These are phyloP conservation scores for Lobulomyces angularis DNA, from an alignment of 192 early-diverging fungal species.

Conservation along the genomic window DNA sequence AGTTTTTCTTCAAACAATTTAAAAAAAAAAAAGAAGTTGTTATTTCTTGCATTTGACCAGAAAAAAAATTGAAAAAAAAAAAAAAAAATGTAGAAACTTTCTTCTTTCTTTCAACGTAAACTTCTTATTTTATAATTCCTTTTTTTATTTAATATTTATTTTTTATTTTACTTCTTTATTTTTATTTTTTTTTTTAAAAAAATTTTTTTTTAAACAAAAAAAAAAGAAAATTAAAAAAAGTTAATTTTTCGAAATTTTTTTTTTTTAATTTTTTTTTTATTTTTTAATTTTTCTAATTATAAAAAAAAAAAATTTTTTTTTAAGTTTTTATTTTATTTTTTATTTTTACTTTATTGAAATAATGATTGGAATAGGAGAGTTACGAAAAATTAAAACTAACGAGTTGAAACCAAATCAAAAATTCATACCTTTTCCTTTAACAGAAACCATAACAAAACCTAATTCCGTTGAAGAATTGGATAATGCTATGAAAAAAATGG, in stretches of 20 bases:
- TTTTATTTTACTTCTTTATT: conserved; percentile 6
- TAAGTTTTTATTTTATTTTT: too few species aligned
- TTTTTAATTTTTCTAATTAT: too few species aligned
- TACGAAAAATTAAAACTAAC: not conserved
- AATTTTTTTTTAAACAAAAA: conserved; percentile 2
- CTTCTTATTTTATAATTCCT: conserved; percentile 5
- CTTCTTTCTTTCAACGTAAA: conserved; percentile 1
- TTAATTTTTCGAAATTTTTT: not conserved
- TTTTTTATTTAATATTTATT: conserved; percentile 5
- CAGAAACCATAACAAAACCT: too few species aligned
- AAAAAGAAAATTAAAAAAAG: not conserved
- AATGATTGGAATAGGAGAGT: not conserved
- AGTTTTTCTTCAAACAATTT: too few species aligned
- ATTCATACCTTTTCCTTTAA: too few species aligned
- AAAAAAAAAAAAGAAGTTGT: too few species aligned
- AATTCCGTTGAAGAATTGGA: too few species aligned
- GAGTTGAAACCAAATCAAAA: not conserved
- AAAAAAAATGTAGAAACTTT: conserved; percentile 4
- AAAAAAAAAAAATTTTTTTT: too few species aligned
- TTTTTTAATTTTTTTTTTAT: too few species aligned
- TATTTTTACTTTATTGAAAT: conserved; percentile 1
- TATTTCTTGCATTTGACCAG: conserved; percentile 1
- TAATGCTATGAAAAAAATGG: too few species aligned
- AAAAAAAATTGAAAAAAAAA: conserved; percentile 6
- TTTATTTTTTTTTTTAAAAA: conserved; percentile 5